Evolutionary conservation across 2,329 filamentous ascomycete species (phyloP).

Genomic region (Balansia obtecta): DNA sequence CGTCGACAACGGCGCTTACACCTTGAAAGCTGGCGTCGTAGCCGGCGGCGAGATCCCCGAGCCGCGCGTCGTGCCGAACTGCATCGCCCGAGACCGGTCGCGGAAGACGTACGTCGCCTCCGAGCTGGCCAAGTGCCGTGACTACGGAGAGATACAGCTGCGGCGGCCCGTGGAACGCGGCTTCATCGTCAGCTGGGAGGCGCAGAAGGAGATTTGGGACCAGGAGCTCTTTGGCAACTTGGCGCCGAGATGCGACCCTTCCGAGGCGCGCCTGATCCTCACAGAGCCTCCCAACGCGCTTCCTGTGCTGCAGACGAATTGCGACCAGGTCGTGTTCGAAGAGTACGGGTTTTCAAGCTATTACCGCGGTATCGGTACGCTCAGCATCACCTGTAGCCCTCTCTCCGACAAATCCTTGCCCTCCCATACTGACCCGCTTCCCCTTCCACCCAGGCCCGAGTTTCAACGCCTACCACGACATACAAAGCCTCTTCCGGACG

Average conservation of each 20-base stretch:
- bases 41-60: slow-evolving; percentile 30
- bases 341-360: slow-evolving; percentile 90
- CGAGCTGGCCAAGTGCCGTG: slow-evolving; percentile 65
- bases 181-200: slow-evolving; percentile 93
- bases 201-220: slow-evolving; percentile 92
- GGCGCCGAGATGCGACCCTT: slow-evolving; percentile 58
- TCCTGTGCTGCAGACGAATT: slow-evolving; percentile 71
- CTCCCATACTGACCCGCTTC: background rate
- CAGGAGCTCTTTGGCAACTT: slow-evolving; percentile 64
- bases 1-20: slow-evolving; percentile 86
- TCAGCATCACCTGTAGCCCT: background rate
- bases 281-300: slow-evolving; percentile 79
- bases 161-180: slow-evolving; percentile 87
- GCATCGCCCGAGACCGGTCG: slow-evolving; percentile 71
- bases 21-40: slow-evolving; percentile 79
- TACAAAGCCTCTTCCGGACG: slow-evolving; percentile 56
- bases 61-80: slow-evolving; percentile 76
- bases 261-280: slow-evolving; percentile 71
- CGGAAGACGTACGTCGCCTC: slow-evolving; percentile 68
- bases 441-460: slow-evolving; percentile 41
- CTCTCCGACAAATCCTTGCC: background rate
- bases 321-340: slow-evolving; percentile 94
- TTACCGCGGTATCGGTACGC: slow-evolving; percentile 57
- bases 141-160: slow-evolving; percentile 83
- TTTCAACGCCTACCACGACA: slow-evolving; percentile 73